A percentile compares a stretch with the other conserved stretches of the same genome.
Conservation (phyloP, 805 yeast species). For the Candida dajiaensis region DNA sequence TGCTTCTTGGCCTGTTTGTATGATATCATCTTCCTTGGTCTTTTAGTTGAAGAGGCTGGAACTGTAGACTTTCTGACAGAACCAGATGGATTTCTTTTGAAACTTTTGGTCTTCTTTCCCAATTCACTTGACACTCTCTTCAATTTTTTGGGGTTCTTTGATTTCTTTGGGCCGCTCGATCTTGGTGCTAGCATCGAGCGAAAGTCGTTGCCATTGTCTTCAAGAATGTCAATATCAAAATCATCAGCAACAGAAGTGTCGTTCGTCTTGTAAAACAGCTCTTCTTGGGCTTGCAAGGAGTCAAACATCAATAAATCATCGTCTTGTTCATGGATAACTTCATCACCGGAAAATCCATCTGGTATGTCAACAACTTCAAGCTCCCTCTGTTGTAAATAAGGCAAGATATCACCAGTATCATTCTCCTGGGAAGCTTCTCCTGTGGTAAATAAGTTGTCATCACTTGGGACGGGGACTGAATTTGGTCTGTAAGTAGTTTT, state of each 20-base stretch:
- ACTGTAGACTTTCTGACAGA: not conserved
- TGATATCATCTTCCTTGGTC: not conserved
- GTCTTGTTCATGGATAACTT: not conserved
- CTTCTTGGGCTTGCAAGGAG: not conserved
- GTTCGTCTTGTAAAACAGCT: not conserved
- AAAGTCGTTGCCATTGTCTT: conserved; percentile 7
- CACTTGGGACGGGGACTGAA: not conserved
- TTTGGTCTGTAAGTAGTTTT: not conserved
- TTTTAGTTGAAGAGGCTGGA: not conserved
- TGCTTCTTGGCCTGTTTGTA: not conserved
- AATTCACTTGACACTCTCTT: not conserved
- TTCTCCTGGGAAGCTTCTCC: conserved; percentile 7
- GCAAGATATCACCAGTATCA: not conserved
- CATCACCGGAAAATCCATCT: not conserved
- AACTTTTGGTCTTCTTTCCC: not conserved
- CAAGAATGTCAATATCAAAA: conserved; percentile 5
- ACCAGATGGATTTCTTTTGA: conserved; percentile 2
- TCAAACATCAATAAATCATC: conserved; percentile 5
- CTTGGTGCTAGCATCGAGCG: conserved; percentile 11
- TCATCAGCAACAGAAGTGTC: not conserved
- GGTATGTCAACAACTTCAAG: not conserved
- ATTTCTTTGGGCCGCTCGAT: not conserved
- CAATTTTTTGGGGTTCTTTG: not conserved
- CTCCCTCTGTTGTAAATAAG: not conserved
- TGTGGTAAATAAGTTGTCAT: conserved; percentile 6